Percentiles rank a stretch among this genome's conserved stretches.
phyloP scores from a whole-genome alignment of 805 yeast species.

The Scheffersomyces stipitis region DNA sequence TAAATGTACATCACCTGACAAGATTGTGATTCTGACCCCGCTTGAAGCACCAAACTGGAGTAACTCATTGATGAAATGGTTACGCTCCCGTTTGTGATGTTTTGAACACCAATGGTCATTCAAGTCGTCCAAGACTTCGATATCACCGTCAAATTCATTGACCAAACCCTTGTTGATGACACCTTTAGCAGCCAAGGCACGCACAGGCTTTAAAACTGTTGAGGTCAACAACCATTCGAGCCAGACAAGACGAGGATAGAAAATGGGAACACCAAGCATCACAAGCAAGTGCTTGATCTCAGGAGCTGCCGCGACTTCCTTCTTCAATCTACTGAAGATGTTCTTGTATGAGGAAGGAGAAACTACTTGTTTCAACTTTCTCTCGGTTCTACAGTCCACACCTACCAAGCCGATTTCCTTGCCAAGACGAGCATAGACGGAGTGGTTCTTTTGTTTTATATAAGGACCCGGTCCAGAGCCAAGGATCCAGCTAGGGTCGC shows the following conservation, averaged over 20 bases:
- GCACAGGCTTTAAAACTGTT: conserved; percentile 57
- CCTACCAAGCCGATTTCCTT: conserved; percentile 70
- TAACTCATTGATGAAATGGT: conserved; percentile 58
- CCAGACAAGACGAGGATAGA: conserved; percentile 93
- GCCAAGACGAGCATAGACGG: conserved; percentile 74
- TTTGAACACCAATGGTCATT: conserved; percentile 96
- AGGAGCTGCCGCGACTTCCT: conserved; percentile 53
- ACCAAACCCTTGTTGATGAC: conserved; percentile 66
- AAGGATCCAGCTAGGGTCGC: conserved; percentile 60
- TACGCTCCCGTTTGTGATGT: conserved; percentile 84
- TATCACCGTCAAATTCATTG: conserved; percentile 88
- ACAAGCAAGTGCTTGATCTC: conserved; percentile 74
- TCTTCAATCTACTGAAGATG: conserved; percentile 58
- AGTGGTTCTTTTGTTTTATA: conserved; percentile 64
- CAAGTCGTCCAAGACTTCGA: conserved; percentile 89
- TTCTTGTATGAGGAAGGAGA: conserved; percentile 53
- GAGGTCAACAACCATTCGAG: conserved; percentile 74
- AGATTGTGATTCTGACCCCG: conserved; percentile 75
- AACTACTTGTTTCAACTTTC: conserved; percentile 62
- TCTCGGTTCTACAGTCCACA: conserved; percentile 90
- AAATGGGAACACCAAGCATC: conserved; percentile 91
- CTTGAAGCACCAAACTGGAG: conserved; percentile 63
- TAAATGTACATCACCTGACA: conserved; percentile 93
- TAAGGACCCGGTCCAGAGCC: conserved; percentile 63
- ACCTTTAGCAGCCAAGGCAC: conserved; percentile 58